Evolutionary conservation across 352 stramenopile species (phyloP), one percentile per base, ranked within the genome.

Genomic region (Phytophthora lateralis): DNA sequence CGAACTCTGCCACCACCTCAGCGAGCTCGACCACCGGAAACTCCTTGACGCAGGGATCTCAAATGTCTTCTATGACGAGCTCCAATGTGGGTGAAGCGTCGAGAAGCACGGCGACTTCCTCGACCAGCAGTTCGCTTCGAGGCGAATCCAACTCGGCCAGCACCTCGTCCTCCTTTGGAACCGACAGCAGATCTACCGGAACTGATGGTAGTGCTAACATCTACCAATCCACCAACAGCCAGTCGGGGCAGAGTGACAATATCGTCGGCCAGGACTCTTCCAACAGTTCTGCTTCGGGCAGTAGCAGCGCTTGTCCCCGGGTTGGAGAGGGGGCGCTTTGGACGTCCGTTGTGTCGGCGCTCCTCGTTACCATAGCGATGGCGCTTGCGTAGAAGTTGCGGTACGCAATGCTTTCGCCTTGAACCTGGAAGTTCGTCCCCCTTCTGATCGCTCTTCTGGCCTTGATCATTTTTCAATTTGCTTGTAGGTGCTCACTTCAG

Each of bases 371-470:
- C 0, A 14, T 50, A 27, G 41, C 18, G 10, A 10, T 57, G 10
- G 29, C 37, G 20, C n/a, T 70, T 21, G 20, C 57, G 48, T 70
- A 70, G 56, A n/a, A n/a, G n/a, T n/a, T n/a, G n/a, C n/a, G n/a
- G n/a, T n/a, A n/a, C n/a, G n/a, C n/a, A n/a, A n/a, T n/a, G n/a
- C n/a, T n/a, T n/a, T n/a, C n/a, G n/a, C n/a, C n/a, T n/a, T n/a
- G n/a, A n/a, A n/a, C n/a, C n/a, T n/a, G n/a, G n/a, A n/a, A n/a
- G n/a, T n/a, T n/a, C n/a, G n/a, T n/a, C n/a, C n/a, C n/a, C n/a
- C n/a, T n/a, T n/a, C n/a, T n/a, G n/a, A n/a, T n/a, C n/a, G n/a
- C n/a, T n/a, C n/a, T n/a, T n/a, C n/a, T n/a, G 21, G 21, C 21
- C 21, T 24, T 24, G 3, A 24, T 24, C 3, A 24, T 24, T 24